A percentile compares a stretch with the other conserved stretches of the same genome.
Evolutionary conservation across 2,329 filamentous ascomycete species (phyloP).

Genomic region (Lasiodiplodia sp.): DNA sequence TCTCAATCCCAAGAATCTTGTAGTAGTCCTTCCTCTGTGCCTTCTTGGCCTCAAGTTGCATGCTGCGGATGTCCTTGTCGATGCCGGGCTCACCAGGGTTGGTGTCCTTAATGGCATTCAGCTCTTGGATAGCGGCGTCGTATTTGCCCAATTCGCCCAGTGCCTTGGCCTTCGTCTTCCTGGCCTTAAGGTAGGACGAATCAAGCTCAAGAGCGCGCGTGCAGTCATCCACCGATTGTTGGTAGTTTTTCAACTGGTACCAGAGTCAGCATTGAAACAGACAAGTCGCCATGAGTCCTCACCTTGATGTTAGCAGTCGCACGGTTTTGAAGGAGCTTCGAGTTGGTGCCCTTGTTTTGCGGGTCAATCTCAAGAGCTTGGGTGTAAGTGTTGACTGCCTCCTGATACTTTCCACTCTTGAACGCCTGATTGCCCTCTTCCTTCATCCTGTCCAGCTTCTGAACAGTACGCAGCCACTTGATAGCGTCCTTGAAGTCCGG

Average conservation of each 20-base stretch:
- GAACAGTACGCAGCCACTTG: constrained; percentile 86
- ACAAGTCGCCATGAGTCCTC: constrained; percentile 22
- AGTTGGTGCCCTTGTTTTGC: constrained; percentile 87
- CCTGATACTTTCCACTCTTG: constrained; percentile 81
- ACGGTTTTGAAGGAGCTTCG: constrained; percentile 93
- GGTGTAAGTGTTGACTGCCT: constrained; percentile 84
- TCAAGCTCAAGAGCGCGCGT: constrained; percentile 84
- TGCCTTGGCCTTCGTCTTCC: constrained; percentile 92
- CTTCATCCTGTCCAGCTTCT: constrained; percentile 92
- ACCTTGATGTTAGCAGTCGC: constrained; percentile 79
- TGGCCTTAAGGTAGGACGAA: constrained; percentile 84
- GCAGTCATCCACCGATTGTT: constrained; percentile 83
- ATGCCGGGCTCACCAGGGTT: constrained; percentile 84
- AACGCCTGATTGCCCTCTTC: constrained; percentile 90
- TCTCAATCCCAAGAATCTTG: constrained; percentile 89
- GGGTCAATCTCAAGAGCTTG: constrained; percentile 86
- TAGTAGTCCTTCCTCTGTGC: constrained; percentile 97
- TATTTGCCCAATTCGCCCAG: constrained; percentile 84
- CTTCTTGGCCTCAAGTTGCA: constrained; percentile 97
- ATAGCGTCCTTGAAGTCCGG: constrained; percentile 90
- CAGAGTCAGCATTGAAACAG: constrained; percentile 20
- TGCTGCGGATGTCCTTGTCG: constrained; percentile 83
- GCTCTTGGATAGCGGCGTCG: constrained; percentile 89
- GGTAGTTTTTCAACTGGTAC: constrained; percentile 79
- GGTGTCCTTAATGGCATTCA: constrained; percentile 83